Evolutionary conservation across 306 rosid genomes (phyloP).

Genomic region (Prosopis cineraria): DNA sequence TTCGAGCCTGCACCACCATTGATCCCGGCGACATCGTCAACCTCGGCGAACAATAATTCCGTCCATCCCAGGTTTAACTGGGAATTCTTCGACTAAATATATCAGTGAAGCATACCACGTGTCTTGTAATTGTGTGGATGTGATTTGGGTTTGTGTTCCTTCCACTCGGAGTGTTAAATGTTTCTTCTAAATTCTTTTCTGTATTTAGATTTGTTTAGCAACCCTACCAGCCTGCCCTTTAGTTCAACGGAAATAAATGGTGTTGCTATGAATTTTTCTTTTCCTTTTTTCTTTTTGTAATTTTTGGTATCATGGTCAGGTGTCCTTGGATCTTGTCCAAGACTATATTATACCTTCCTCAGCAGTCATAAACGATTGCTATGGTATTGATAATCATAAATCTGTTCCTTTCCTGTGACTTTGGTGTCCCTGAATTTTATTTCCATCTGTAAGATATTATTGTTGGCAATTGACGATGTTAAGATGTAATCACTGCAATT

Average conservation of each 20-base stretch:
- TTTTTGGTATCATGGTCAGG: constrained; percentile 1
- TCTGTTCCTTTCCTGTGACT: constrained; percentile 38
- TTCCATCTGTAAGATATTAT: constrained; percentile 37
- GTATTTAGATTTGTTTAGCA: constrained; percentile 71
- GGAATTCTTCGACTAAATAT: constrained; percentile 72
- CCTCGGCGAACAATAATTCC: constrained; percentile 43
- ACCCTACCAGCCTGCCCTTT: constrained; percentile 47
- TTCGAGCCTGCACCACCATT: constrained; percentile 65
- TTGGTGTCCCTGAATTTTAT: constrained; percentile 37
- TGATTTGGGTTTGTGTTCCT: constrained; percentile 56
- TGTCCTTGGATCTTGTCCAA: background rate
- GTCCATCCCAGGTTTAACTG: constrained; percentile 71
- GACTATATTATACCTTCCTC: background rate
- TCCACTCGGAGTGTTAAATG: constrained; percentile 56
- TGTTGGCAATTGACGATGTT: background rate
- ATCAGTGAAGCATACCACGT: constrained; percentile 28
- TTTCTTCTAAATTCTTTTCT: constrained; percentile 68
- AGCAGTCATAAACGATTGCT: constrained; percentile 43
- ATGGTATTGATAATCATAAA: constrained; percentile 52
- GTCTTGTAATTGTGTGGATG: constrained; percentile 58
- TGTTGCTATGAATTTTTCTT: constrained; percentile 41
- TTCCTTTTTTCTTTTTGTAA: background rate
- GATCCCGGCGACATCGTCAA: constrained; percentile 41
- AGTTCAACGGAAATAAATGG: constrained; percentile 62
- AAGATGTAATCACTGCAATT: background rate